Percentiles rank a stretch among this genome's conserved stretches.
Evolutionary conservation across 192 early-diverging fungal species (phyloP).

Genomic region (Linnemannia exigua): DNA sequence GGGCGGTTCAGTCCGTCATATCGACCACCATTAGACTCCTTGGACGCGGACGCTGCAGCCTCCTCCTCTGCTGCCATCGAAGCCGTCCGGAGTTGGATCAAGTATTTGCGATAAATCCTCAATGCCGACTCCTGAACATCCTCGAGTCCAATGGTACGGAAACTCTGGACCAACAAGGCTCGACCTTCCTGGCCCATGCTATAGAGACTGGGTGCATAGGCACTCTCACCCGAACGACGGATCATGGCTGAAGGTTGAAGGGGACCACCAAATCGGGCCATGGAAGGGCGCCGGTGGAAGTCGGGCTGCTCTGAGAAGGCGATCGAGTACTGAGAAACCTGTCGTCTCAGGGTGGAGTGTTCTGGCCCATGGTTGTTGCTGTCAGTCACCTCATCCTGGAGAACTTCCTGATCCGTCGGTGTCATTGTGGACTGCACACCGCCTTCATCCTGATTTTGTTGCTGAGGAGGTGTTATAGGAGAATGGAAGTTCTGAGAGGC

Average conservation of each 20-base stretch:
- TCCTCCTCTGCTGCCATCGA: conserved; percentile 50
- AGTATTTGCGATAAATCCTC: conserved; percentile 49
- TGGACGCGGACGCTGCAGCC: neutral
- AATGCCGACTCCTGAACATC: conserved; percentile 53
- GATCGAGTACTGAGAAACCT: neutral
- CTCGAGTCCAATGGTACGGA: conserved; percentile 43
- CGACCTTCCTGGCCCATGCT: conserved; percentile 23
- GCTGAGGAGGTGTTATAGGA: neutral
- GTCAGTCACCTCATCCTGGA: conserved; percentile 3
- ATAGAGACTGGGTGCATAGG: conserved; percentile 41
- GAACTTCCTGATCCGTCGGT: neutral
- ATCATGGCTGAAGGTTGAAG: conserved; percentile 29
- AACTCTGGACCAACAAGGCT: conserved; percentile 32
- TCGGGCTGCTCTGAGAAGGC: conserved; percentile 22
- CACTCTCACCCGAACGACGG: conserved; percentile 47
- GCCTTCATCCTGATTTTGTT: neutral
- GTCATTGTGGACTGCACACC: neutral
- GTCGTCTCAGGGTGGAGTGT: neutral
- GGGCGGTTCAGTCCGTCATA: neutral
- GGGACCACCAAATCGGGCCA: conserved; percentile 33
- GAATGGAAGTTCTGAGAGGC: conserved; percentile 19
- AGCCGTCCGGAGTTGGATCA: conserved; percentile 44
- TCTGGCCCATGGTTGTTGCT: neutral
- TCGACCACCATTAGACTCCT: neutral
- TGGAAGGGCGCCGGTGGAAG: conserved; percentile 9